Evolutionary conservation across 1,139 yeast species (phyloP).

Genomic region (Yamadazyma mexicana): DNA sequence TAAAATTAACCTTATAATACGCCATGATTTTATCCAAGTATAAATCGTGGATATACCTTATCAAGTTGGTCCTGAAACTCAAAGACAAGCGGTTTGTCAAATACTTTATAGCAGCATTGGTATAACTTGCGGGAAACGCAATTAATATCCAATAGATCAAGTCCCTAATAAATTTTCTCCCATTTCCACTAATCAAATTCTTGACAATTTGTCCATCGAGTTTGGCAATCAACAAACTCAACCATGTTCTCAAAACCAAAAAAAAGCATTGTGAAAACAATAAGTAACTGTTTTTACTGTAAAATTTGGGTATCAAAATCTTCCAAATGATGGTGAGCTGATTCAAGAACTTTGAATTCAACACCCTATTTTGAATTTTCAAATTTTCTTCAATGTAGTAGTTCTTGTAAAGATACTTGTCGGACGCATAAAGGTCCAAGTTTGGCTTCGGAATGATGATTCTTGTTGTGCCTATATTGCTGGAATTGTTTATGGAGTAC

Average conservation of each 20-base stretch:
- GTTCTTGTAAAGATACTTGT: conserved; percentile 60
- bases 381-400: conserved; percentile 41
- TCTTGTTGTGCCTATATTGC: conserved; percentile 33
- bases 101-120: conserved; percentile 86
- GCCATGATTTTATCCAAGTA: conserved; percentile 81
- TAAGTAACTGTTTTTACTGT: conserved; percentile 66
- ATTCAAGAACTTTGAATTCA: conserved; percentile 68
- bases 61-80: conserved; percentile 81
- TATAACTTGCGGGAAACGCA: conserved; percentile 92
- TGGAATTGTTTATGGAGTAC: conserved; percentile 8
- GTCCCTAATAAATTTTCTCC: conserved; percentile 73
- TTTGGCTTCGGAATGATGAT: conserved; percentile 62
- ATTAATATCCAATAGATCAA: conserved; percentile 82
- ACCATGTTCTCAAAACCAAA: conserved; percentile 80
- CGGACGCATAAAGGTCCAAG: conserved; percentile 65
- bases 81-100: conserved; percentile 75
- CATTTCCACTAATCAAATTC: conserved; percentile 82
- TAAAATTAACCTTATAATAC: conserved; percentile 64
- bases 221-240: conserved; percentile 81
- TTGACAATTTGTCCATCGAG: conserved; percentile 91
- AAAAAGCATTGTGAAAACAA: conserved; percentile 73
- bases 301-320: conserved; percentile 73
- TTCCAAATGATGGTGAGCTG: conserved; percentile 80
- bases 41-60: conserved; percentile 86
- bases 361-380: conserved; percentile 36